phyloP scores from a whole-genome alignment of 2,329 filamentous ascomycete genomes.

The Xylaria sp. region DNA sequence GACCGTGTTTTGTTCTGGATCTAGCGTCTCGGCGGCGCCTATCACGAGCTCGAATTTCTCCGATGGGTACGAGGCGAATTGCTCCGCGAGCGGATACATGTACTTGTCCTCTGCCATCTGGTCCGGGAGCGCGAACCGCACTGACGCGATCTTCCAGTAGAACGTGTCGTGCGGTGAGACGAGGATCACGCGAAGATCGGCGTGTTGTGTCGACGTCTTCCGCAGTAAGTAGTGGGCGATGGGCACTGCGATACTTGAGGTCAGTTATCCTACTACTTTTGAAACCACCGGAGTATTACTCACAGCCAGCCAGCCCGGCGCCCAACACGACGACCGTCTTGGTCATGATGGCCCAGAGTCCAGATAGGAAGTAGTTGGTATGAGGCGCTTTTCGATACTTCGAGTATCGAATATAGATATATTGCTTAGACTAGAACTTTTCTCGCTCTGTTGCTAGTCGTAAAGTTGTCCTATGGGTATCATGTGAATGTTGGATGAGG shows the following conservation, averaged over 20 bases:
- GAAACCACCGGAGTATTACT: neutral
- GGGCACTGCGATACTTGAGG: conserved; percentile 44
- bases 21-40: conserved; percentile 58
- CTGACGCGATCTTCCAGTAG: conserved; percentile 61
- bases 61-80: conserved; percentile 58
- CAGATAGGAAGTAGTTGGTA: neutral
- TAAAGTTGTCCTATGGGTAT: neutral
- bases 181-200: conserved; percentile 57
- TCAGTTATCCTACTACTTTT: neutral
- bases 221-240: conserved; percentile 63
- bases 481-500: neutral
- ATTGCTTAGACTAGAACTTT: neutral
- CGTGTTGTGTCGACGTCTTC: conserved; percentile 49
- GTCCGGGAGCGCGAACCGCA: conserved; percentile 59
- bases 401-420: neutral
- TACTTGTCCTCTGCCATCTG: conserved; percentile 56
- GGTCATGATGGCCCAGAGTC: conserved; percentile 35
- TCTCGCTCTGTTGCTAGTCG: neutral
- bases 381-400: neutral
- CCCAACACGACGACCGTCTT: conserved; percentile 62
- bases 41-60: conserved; percentile 63
- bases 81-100: conserved; percentile 53
- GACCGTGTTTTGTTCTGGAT: conserved; percentile 55
- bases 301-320: conserved; percentile 55
- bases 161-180: conserved; percentile 60